Evolutionary conservation across 2,329 filamentous ascomycete species (phyloP).

Genomic region (Celoporthe dispersa): DNA sequence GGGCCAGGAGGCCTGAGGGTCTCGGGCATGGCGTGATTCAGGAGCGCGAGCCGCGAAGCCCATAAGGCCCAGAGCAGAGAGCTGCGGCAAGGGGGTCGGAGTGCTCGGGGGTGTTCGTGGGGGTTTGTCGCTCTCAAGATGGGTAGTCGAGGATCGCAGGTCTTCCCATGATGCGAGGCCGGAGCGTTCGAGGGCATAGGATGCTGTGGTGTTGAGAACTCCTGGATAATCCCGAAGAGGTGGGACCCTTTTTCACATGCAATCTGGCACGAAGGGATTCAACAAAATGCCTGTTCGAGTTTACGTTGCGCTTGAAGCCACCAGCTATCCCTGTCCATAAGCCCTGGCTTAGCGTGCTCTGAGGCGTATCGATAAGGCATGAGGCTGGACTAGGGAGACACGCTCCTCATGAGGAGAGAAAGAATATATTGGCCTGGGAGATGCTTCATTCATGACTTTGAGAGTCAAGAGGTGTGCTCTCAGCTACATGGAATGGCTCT

Average conservation of each 20-base stretch:
- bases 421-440: not conserved
- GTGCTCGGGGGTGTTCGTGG: no score
- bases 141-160: not conserved
- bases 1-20: constrained; percentile 44
- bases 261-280: constrained; percentile 22
- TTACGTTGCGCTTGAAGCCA: constrained; percentile 10
- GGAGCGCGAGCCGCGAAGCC: constrained; percentile 31
- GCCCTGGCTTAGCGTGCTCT: constrained; percentile 2
- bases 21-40: constrained; percentile 52
- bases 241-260: constrained; percentile 28
- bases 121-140: not conserved
- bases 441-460: not conserved
- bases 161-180: constrained; percentile 6
- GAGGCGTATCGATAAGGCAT: constrained; percentile 16
- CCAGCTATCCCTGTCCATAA: constrained; percentile 18
- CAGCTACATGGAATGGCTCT: no score
- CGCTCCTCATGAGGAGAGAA: no score
- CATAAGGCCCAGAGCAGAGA: constrained; percentile 9
- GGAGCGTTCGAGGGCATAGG: not conserved
- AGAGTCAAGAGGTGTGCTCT: not conserved
- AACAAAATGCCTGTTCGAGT: not conserved
- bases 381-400: not conserved
- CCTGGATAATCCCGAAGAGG: constrained; percentile 11
- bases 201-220: constrained; percentile 11
- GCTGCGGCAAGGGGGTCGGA: constrained; percentile 4